phyloP scores from a whole-genome alignment of 2,329 filamentous ascomycete species.

The Arthrinium phaeospermum region DNA sequence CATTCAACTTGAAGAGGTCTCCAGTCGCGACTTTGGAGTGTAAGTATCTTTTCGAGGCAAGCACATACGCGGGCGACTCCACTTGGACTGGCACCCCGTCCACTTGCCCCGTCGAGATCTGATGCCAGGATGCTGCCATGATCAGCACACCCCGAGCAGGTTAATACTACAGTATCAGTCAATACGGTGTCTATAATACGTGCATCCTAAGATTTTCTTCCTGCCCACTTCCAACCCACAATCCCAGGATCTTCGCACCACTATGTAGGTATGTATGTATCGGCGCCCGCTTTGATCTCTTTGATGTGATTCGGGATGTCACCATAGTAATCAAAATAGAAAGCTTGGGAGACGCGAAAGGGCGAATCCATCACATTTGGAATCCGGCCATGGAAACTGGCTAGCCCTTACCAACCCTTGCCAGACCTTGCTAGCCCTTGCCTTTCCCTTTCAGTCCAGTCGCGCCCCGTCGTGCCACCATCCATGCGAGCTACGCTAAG shows the following conservation, averaged over 20 bases:
- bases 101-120: constrained; percentile 7
- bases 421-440: neutral
- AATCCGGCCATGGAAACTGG: neutral
- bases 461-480: neutral
- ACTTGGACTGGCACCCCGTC: constrained; percentile 1
- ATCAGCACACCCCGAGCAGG: constrained; percentile 18
- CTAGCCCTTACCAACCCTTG: neutral
- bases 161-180: constrained; percentile 7
- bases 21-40: too few relatives aligned
- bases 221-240: constrained; percentile 12
- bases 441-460: neutral
- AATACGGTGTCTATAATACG: constrained; percentile 2
- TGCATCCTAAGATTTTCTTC: constrained; percentile 6
- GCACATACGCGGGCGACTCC: neutral
- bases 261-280: neutral
- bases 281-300: constrained; percentile 17
- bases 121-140: constrained; percentile 19
- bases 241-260: constrained; percentile 12
- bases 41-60: neutral
- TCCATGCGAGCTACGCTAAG: neutral
- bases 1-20: neutral
- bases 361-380: neutral
- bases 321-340: constrained; percentile 17
- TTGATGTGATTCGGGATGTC: constrained; percentile 16
- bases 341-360: constrained; percentile 1